These are phyloP conservation scores for Cucurbita moschata DNA, from an alignment of 306 rosid species.

Conservation along the genomic window DNA sequence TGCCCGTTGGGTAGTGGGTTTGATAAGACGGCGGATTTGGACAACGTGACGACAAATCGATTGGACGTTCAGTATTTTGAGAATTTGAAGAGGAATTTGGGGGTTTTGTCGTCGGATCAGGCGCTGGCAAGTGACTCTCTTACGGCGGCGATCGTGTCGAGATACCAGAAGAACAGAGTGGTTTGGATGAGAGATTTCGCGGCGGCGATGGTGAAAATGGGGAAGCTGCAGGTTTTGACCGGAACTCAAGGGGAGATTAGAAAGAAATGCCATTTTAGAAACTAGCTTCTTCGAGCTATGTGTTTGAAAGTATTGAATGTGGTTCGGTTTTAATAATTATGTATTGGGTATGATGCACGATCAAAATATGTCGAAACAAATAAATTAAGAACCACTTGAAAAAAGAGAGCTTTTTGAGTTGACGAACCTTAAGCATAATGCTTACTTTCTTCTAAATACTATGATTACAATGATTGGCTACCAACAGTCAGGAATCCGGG, in stretches of 20 bases:
- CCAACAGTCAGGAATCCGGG: too few relatives aligned
- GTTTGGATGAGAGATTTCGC: constrained; percentile 8
- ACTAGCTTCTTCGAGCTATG: neutral
- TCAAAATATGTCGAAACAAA: too few relatives aligned
- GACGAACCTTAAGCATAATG: too few relatives aligned
- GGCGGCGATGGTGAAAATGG: constrained; percentile 10
- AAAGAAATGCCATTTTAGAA: constrained; percentile 1
- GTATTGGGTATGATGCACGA: too few relatives aligned
- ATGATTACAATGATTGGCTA: too few relatives aligned
- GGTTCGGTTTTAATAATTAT: neutral
- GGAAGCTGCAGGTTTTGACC: neutral
- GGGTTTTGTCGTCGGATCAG: constrained; percentile 7
- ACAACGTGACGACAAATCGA: neutral
- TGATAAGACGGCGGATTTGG: neutral
- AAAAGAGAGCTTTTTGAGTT: too few relatives aligned
- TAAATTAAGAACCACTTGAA: too few relatives aligned
- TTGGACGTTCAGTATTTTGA: neutral
- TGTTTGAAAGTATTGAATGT: neutral
- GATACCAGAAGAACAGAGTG: neutral
- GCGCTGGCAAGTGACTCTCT: neutral
- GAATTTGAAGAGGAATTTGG: constrained; percentile 3
- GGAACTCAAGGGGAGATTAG: constrained; percentile 7
- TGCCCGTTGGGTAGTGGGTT: neutral
- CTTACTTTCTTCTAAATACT: too few relatives aligned
- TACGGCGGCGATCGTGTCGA: constrained; percentile 4